A percentile compares a stretch with the other conserved stretches of the same genome.
These are phyloP conservation scores for Colletotrichum cuscutae DNA, from an alignment of 2,329 filamentous ascomycete genomes.

Conservation along the genomic window DNA sequence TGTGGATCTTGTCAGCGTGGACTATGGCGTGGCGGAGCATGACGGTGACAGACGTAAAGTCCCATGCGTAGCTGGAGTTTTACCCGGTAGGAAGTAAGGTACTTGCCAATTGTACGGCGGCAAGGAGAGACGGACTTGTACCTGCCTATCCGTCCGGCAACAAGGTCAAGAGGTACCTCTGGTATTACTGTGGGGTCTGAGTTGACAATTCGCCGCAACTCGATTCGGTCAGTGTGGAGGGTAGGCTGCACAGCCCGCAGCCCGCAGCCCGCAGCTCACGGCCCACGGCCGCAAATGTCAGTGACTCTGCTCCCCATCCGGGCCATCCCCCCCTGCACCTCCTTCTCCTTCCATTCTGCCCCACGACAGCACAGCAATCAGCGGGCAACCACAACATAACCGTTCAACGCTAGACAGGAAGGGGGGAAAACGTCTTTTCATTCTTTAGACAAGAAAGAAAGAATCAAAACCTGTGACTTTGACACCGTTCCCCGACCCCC, in stretches of 20 bases:
- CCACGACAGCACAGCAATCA: neutral
- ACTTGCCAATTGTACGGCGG: neutral
- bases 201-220: neutral
- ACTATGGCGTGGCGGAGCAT: constrained; percentile 28
- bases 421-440: neutral
- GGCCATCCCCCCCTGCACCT: neutral
- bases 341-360: neutral
- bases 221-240: neutral
- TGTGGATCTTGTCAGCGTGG: neutral
- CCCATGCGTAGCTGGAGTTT: neutral
- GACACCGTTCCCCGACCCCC: neutral
- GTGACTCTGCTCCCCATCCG: neutral
- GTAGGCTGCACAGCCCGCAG: neutral
- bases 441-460: neutral
- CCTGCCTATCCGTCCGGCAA: neutral
- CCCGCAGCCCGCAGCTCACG: neutral
- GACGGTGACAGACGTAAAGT: constrained; percentile 10
- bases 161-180: neutral
- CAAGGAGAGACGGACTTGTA: neutral
- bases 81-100: neutral
- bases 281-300: neutral
- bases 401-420: neutral
- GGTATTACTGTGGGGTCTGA: neutral
- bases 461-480: no score
- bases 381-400: neutral